Evolutionary conservation across 768 basidiomycete species (phyloP).

Genomic region (Boletus patriciae): DNA sequence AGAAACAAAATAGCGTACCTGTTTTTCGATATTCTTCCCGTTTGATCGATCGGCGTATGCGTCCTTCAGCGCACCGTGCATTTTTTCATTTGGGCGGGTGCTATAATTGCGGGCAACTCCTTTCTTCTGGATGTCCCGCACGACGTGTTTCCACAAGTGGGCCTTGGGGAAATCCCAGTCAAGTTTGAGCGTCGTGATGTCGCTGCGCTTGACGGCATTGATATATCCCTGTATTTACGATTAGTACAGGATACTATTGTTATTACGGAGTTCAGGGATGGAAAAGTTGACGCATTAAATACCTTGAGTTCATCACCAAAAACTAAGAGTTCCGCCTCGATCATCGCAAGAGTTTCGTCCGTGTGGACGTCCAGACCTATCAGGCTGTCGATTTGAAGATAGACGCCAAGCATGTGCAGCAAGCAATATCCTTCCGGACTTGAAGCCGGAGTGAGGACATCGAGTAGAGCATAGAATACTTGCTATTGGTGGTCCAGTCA

Average conservation of each 20-base stretch:
- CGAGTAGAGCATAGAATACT: neutral
- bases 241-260: neutral
- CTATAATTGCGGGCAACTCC: slow-evolving; percentile 34
- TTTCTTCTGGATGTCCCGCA: slow-evolving; percentile 34
- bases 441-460: neutral
- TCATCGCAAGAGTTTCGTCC: neutral
- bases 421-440: slow-evolving; percentile 25
- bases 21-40: neutral
- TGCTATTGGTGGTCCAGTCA: neutral
- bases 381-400: slow-evolving; percentile 33
- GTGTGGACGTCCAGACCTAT: slow-evolving; percentile 35
- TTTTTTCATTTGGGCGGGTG: slow-evolving; percentile 33
- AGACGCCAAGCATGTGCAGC: slow-evolving; percentile 31
- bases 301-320: neutral
- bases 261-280: too few species aligned
- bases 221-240: neutral
- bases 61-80: slow-evolving; percentile 1
- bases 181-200: neutral
- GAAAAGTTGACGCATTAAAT: too few species aligned
- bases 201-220: neutral
- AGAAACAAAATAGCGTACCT: neutral
- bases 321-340: neutral
- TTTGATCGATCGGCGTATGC: neutral
- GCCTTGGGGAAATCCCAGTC: slow-evolving; percentile 39
- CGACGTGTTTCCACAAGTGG: slow-evolving; percentile 35